phyloP scores from a whole-genome alignment of 805 yeast genomes.

The Barnettozyma californica region DNA sequence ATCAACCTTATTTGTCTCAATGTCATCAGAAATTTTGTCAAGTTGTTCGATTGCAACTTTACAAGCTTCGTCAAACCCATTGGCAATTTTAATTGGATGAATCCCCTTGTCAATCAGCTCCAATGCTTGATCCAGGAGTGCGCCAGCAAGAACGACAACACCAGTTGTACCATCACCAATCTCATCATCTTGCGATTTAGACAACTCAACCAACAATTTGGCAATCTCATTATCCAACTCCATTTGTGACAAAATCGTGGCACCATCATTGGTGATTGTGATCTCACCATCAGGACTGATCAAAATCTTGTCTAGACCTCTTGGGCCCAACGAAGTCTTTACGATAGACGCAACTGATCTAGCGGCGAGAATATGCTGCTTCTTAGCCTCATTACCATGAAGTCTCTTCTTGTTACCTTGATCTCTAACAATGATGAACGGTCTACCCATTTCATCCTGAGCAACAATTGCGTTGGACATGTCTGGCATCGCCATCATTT shows the following conservation, averaged over 20 bases:
- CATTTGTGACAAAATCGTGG: constrained; percentile 94
- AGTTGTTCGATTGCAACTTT: constrained; percentile 78
- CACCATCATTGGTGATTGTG: constrained; percentile 97
- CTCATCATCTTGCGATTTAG: constrained; percentile 78
- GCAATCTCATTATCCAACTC: constrained; percentile 95
- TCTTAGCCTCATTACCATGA: constrained; percentile 74
- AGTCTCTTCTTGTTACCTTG: constrained; percentile 58
- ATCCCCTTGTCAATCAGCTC: constrained; percentile 95
- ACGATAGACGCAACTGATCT: constrained; percentile 90
- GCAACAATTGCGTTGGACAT: constrained; percentile 98
- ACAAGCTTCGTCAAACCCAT: constrained; percentile 97
- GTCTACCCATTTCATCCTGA: constrained; percentile 99
- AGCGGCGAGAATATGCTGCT: constrained; percentile 90
- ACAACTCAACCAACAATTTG: constrained; percentile 86
- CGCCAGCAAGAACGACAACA: constrained; percentile 94
- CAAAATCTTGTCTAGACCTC: constrained; percentile 96
- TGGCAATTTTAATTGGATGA: constrained; percentile 94
- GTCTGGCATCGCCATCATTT: constrained; percentile 63
- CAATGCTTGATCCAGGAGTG: constrained; percentile 87
- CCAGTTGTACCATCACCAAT: constrained; percentile 86
- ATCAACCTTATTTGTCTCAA: constrained; percentile 33
- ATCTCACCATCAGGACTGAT: constrained; percentile 96
- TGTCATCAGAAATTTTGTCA: constrained; percentile 68
- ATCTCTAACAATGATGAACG: constrained; percentile 94
- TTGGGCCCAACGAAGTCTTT: constrained; percentile 91